Evolutionary conservation across 2,329 filamentous ascomycete genomes (phyloP), one percentile per base, ranked within the genome.

Genomic region (Fusarium sp.): DNA sequence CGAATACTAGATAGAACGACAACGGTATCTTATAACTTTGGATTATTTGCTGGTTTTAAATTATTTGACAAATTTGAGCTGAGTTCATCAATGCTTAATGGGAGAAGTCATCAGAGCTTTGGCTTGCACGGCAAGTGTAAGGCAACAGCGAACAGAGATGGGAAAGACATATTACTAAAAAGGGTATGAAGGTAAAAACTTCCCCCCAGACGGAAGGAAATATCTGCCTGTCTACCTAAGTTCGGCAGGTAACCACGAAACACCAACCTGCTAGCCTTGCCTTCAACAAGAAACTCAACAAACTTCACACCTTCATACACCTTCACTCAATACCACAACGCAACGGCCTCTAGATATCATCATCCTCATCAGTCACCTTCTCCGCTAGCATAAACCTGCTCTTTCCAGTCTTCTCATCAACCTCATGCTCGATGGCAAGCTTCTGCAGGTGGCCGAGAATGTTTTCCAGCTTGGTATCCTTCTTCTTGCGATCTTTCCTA

Each of bases 401-500:
- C 61, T 63, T 73, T 11, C 70, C 70, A 3, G 70, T 74, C 56
- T 71, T 73, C n/a, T 73, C 70, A 6, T 73, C 70, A 6, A 54
- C 8, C 36, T 73, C 70, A 30, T 73, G 70, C 24, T 73, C 70
- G 6, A 73, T 58, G 11, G 70, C 70, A 28, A 73, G 47, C 28
- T 73, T 73, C 12, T 73, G 70, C 15, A 73, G 8, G 24, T 73
- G 66, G 0, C 70, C 70, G 0, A 73, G 63, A 5, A 73, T 51
- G 18, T 73, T 73, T 12, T 73, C 70, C 1, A 73, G n/a, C 42
- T 60, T 73, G 0, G 70, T 73, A 4, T 73, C 70, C 48, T 73
- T 73, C 24, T 66, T 55, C 1, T 53, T 64, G 20, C 70, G 70
- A 13, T 74, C 62, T 41, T 73, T 73, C 30, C 70, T 48, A 1